Evolutionary conservation across 148 eudicot genomes (phyloP), one percentile per base, ranked within the genome.

Genomic region (Drosera capensis): DNA sequence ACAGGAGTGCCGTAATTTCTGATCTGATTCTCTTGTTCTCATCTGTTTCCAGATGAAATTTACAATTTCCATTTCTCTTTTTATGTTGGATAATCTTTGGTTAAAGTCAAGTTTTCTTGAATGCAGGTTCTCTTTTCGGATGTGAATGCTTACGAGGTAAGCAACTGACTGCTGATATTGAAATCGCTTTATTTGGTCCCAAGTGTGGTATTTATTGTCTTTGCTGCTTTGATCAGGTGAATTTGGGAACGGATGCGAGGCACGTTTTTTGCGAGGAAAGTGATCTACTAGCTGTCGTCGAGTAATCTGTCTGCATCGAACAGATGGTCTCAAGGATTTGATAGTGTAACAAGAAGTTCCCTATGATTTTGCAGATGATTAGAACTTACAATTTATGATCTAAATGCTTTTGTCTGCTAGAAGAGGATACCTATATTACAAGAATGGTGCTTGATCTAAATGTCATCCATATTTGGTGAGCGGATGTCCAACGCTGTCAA

Each of bases 71-170:
- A 23, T 12, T 19, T 13, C 17, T 49, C 51, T 66, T 48, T 39
- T 17, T 35, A 6, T 34, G 16, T 14, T 36, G 2, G n/a, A n/a
- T n/a, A n/a, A n/a, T n/a, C n/a, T n/a, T n/a, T n/a, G n/a, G n/a
- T n/a, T n/a, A n/a, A n/a, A 16, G 11, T 22, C 46, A 20, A 26
- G 35, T 17, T 52, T 28, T 18, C 29, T 46, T 49, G 25, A 57
- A 24, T 73, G 67, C 84, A 88, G 97, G 97, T 90, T 65, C 73
- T 90, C 52, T 84, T 90, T 76, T 90, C 97, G 1, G 95, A 90
- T 63, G 66, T 90, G 34, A 84, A 69, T 60, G 97, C 97, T 24
- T 84, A 84, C 51, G 93, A 90, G 72, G 95, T 90, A 62, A 25
- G 57, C 51, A 16, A 11, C 38, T 34, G 14, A 15, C 0, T 34